Percentiles rank a stretch among this genome's conserved stretches.
phyloP scores from a whole-genome alignment of 2,329 filamentous ascomycete species.

The Escovopsis sp. region DNA sequence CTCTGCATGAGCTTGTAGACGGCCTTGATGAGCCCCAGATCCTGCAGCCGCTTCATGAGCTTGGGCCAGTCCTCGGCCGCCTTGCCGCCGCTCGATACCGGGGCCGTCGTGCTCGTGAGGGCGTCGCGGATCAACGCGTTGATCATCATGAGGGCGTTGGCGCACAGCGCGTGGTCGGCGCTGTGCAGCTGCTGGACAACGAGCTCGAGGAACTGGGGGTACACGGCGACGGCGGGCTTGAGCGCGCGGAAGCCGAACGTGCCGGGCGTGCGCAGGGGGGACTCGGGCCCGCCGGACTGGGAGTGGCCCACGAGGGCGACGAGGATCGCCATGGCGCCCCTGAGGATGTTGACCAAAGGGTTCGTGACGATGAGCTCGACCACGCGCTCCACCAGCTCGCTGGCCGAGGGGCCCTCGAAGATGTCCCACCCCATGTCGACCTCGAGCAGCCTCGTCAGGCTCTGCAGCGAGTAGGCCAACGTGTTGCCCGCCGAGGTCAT shows the following conservation, averaged over 20 bases:
- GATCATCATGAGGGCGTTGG: conserved; percentile 86
- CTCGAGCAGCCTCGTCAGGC: conserved; percentile 73
- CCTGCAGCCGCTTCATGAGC: conserved; percentile 86
- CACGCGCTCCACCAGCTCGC: conserved; percentile 58
- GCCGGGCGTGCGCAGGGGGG: conserved; percentile 30
- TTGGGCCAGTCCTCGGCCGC: conserved; percentile 69
- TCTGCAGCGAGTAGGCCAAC: conserved; percentile 85
- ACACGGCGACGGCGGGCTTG: conserved; percentile 78
- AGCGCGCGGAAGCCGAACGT: conserved; percentile 80
- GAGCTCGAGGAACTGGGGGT: conserved; percentile 89
- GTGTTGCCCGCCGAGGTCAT: conserved; percentile 84
- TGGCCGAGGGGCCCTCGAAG: conserved; percentile 47
- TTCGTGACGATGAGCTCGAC: conserved; percentile 91
- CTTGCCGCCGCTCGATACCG: conserved; percentile 3
- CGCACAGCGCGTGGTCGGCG: conserved; percentile 88
- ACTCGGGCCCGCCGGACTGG: conserved; percentile 35
- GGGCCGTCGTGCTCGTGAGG: conserved; percentile 56
- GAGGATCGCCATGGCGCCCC: conserved; percentile 92
- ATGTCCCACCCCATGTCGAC: conserved; percentile 97
- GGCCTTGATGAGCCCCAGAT: conserved; percentile 81
- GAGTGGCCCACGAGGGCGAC: conserved; percentile 86
- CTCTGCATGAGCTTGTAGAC: conserved; percentile 92
- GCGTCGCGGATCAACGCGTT: conserved; percentile 91
- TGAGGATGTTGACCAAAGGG: conserved; percentile 90
- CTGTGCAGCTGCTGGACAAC: conserved; percentile 84